Conservation (phyloP, 2,329 filamentous ascomycete genomes). For the Paecilomyces niveus region DNA sequence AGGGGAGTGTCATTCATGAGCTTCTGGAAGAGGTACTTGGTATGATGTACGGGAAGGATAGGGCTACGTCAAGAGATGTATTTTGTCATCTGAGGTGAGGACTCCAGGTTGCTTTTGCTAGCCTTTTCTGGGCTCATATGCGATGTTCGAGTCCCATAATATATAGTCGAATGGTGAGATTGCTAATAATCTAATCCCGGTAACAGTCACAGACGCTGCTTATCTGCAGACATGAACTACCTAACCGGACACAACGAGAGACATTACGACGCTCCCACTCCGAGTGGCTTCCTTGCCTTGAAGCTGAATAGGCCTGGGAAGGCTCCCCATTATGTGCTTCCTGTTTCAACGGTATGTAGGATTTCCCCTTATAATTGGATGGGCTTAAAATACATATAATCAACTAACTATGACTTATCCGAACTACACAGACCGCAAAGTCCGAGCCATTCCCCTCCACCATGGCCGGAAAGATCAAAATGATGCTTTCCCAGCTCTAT, state of each 20-base stretch:
- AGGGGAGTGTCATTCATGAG: slow-evolving; percentile 17
- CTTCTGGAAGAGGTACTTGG: slow-evolving; percentile 16
- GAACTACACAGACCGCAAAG: slow-evolving; percentile 11
- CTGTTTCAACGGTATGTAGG: slow-evolving; percentile 14
- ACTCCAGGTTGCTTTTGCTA: background rate
- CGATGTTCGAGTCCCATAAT: background rate
- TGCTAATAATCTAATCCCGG: background rate
- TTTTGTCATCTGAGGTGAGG: background rate
- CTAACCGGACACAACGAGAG: slow-evolving; percentile 18
- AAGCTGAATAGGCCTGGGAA: slow-evolving; percentile 6
- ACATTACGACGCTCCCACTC: slow-evolving; percentile 13
- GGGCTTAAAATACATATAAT: background rate
- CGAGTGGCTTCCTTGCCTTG: slow-evolving; percentile 13
- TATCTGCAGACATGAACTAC: slow-evolving; percentile 14
- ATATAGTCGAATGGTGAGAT: background rate
- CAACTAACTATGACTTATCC: background rate
- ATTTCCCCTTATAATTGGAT: background rate
- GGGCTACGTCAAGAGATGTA: background rate
- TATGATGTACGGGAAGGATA: background rate
- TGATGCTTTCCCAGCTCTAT: slow-evolving; percentile 19
- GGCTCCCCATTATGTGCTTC: slow-evolving; percentile 9
- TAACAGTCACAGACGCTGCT: background rate
- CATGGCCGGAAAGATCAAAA: slow-evolving; percentile 18
- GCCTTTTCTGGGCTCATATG: background rate
- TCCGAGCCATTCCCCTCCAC: slow-evolving; percentile 7